phyloP scores from a whole-genome alignment of 768 basidiomycete species.

The Calocera viscosa region DNA sequence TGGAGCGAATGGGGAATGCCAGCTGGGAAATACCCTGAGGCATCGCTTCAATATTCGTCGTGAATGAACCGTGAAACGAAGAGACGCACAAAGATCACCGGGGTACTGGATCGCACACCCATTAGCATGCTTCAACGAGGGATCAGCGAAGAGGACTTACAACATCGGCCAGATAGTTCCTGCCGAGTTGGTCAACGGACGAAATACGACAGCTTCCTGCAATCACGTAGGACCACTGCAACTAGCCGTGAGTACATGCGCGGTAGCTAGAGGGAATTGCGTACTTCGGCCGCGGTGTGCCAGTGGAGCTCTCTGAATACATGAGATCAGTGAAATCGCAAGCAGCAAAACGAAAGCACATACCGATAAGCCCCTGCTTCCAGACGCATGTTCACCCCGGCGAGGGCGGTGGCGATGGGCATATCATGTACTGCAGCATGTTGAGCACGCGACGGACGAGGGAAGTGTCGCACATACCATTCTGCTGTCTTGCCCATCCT shows the following conservation, averaged over 20 bases:
- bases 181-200: slow-evolving; percentile 41
- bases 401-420: slow-evolving; percentile 30
- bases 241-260: slow-evolving; percentile 34
- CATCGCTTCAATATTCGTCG: background rate
- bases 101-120: slow-evolving; percentile 29
- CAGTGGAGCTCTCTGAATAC: slow-evolving; percentile 39
- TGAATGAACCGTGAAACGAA: slow-evolving; percentile 30
- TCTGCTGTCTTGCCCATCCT: slow-evolving; percentile 58
- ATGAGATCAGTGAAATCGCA: background rate
- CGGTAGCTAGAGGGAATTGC: slow-evolving; percentile 19
- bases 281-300: slow-evolving; percentile 39
- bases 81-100: slow-evolving; percentile 31
- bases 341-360: slow-evolving; percentile 1
- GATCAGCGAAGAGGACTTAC: slow-evolving; percentile 26
- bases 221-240: slow-evolving; percentile 14
- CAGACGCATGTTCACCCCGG: slow-evolving; percentile 40
- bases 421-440: slow-evolving; percentile 28
- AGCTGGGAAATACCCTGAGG: slow-evolving; percentile 38
- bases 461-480: slow-evolving; percentile 28
- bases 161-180: slow-evolving; percentile 42
- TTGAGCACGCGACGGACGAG: background rate
- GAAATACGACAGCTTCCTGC: slow-evolving; percentile 29
- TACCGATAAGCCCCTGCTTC: slow-evolving; percentile 39
- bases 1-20: slow-evolving; percentile 47
- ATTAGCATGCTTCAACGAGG: background rate